Base-by-base conservation (phyloP, 495 filamentous ascomycete species). In the Aspergillus affinis region DNA sequence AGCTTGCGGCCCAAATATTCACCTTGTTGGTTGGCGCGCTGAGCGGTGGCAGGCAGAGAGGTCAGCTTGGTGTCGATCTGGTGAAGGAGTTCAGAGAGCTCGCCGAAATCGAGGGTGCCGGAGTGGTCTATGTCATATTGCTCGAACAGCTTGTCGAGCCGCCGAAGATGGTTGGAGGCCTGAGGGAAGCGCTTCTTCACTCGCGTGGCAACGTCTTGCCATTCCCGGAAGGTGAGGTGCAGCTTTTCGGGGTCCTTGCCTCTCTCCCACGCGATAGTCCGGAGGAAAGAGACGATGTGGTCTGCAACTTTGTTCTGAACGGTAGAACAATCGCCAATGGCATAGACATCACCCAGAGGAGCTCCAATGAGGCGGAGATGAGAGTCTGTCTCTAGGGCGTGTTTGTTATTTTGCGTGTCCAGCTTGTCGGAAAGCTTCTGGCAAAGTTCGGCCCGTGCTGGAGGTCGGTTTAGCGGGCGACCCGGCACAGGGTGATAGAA, bases 21-120 rank as follows among this genome's bases (percentile, higher is more conserved):
- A 10, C 95, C 95, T 72, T 99, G 95, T 73, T 99, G 95, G 71
- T 98, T 90, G 7, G 95, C 95, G 53, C 95, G 88, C 73, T 99
- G 95, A n/a, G 95, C 95, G 0, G 95, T 92, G 4, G 91, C 91
- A 2, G 90, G 89, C 15, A 97, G 72, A 50, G 87, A 91, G 15
- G 90, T 95, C 19, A 97, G 84, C 68, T 96, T 96, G 61, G 81
- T 88, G 71, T 97, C 91, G 61, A 97, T 96, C 65, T 97, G 91
- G 63, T 86, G 81, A 1, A 99, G 84, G 18, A 99, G 82, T 66
- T 96, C 91, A 48, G 87, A 81, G 6, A 99, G 83, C 72, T 99
- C 95, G 74, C 86, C 86, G 69, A 97, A 97, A 72, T 97, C 91
- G 19, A 99, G 84, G 1, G 92, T 96, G 19, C 95, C 95, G 48